Percentiles rank a stretch among this genome's conserved stretches.
Evolutionary conservation across 768 basidiomycete genomes (phyloP).

Genomic region (Fibroporia radiculosa): DNA sequence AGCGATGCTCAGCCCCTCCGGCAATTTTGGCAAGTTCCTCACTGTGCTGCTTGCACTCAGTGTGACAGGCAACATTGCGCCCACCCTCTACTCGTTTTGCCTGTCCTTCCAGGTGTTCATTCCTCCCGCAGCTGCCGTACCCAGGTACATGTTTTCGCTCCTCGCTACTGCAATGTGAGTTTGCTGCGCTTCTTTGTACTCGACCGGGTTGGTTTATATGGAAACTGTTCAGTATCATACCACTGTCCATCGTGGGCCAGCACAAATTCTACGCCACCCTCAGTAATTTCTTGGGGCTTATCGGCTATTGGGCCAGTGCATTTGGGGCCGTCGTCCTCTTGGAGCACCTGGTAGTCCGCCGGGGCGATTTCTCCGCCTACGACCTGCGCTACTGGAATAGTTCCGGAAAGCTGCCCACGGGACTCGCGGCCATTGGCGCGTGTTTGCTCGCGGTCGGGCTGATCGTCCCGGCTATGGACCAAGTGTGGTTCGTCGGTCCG

Average conservation of each 20-base stretch:
- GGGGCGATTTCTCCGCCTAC: slow-evolving; percentile 40
- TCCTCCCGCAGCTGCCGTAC: slow-evolving; percentile 49
- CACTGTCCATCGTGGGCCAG: slow-evolving; percentile 62
- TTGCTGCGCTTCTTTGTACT: neutral
- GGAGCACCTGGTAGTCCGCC: slow-evolving; percentile 64
- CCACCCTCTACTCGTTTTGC: slow-evolving; percentile 75
- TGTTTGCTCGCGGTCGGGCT: slow-evolving; percentile 44
- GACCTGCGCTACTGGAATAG: slow-evolving; percentile 47
- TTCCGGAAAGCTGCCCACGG: slow-evolving; percentile 46
- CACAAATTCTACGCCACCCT: slow-evolving; percentile 57
- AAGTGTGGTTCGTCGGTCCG: slow-evolving; percentile 65
- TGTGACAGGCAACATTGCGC: slow-evolving; percentile 73
- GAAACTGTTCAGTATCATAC: slow-evolving; percentile 37
- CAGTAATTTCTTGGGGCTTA: slow-evolving; percentile 60
- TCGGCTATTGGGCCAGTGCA: slow-evolving; percentile 37
- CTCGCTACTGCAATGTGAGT: slow-evolving; percentile 60
- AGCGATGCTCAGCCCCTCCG: slow-evolving; percentile 53
- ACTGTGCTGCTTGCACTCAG: slow-evolving; percentile 68
- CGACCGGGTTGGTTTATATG: neutral
- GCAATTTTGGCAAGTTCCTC: slow-evolving; percentile 64
- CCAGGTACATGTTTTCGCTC: slow-evolving; percentile 63
- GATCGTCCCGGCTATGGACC: slow-evolving; percentile 60
- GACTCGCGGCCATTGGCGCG: slow-evolving; percentile 51
- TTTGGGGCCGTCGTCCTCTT: slow-evolving; percentile 52
- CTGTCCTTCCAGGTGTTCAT: slow-evolving; percentile 66